phyloP scores from a whole-genome alignment of 1,139 yeast genomes.

The Debaryomyces psychrophilus region DNA sequence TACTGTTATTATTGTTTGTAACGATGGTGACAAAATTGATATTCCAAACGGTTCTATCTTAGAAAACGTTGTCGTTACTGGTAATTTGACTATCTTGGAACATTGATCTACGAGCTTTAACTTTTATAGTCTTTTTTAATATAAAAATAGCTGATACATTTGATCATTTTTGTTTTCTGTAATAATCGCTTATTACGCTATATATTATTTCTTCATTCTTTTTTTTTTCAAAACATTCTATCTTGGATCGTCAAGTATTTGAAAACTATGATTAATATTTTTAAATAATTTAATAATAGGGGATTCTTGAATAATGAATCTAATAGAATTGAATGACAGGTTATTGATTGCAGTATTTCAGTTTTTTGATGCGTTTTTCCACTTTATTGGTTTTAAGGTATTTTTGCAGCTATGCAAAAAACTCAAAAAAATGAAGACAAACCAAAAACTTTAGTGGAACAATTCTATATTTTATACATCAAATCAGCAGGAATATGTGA shows the following conservation, averaged over 20 bases:
- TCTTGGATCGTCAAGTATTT: no score
- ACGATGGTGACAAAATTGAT: constrained; percentile 95
- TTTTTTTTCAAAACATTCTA: no score
- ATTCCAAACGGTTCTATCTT: constrained; percentile 94
- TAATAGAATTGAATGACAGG: not conserved
- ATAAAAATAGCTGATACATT: not conserved
- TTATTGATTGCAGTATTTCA: no score
- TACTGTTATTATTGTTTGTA: constrained; percentile 95
- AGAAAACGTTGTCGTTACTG: constrained; percentile 96
- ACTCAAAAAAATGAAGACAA: no score
- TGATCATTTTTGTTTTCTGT: not conserved
- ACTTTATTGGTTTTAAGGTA: not conserved
- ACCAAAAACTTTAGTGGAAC: no score
- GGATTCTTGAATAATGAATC: no score
- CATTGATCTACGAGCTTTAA: constrained; percentile 49
- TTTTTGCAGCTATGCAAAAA: no score
- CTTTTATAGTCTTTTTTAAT: constrained; percentile 4
- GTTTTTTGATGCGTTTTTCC: not conserved
- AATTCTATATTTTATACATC: no score
- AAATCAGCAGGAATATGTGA: no score
- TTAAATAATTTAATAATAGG: no score
- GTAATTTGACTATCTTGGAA: constrained; percentile 92
- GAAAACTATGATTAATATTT: no score
- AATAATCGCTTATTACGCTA: not conserved
- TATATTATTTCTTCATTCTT: no score